Evolutionary conservation across 768 basidiomycete genomes (phyloP), one percentile per base, ranked within the genome.

Genomic region (Solioccasus polychromus): DNA sequence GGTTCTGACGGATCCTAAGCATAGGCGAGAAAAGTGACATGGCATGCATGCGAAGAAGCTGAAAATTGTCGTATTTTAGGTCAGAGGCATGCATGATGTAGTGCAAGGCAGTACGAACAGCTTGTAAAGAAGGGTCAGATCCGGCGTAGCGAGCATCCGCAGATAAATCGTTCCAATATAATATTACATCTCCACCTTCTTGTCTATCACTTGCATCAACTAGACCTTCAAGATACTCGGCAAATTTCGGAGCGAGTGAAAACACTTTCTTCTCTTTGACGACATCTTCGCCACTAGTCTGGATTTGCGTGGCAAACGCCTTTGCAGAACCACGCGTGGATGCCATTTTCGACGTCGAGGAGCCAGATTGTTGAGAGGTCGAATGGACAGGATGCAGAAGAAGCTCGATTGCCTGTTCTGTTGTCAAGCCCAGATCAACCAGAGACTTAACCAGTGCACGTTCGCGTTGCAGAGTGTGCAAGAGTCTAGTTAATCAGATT

Each of bases 91-190:
- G 20, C 8, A 19, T 28, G 22, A 22, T 28, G 3, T 5, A 19
- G 11, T 32, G 25, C 41, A 34, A 37, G 19, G 32, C 1, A n/a
- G 28, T 23, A 64, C 76, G 31, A 54, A 84, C 84, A 26, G 60
- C 56, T 47, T 71, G 70, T 26, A 85, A 58, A 15, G 78, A 78
- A 7, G 78, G 59, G 24, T 62, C 70, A 75, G 77, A 84, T 18
- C 62, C 59, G 5, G 71, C 66, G 48, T 85, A 85, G 42, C 82
- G 73, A 31, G 68, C 71, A 64, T 98, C 96, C 51, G 80, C 87
- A 68, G 90, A 85, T 17, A 98, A 66, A 54, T 99, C 84, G 63
- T 98, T 99, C 85, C 86, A 88, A 80, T 89, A 98, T 1, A 83
- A 60, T 30, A 94, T 75, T 4, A 87, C 74, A 28, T 68, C 74